Evolutionary conservation across 495 filamentous ascomycete species (phyloP).

Genomic region (Friedmanniomyces endolithicus): DNA sequence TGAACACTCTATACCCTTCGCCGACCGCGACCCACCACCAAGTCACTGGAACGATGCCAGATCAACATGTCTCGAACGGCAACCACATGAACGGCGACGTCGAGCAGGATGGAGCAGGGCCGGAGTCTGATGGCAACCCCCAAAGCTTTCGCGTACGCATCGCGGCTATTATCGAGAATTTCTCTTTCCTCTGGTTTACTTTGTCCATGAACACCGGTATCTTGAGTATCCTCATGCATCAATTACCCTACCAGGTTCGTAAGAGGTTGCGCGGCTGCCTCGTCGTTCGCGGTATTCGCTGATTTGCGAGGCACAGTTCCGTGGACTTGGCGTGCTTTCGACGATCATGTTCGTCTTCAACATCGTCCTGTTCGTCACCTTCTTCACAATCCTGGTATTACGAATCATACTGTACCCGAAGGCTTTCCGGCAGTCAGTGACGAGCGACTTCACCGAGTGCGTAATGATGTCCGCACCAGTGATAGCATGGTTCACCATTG

Average conservation of each 20-base stretch:
- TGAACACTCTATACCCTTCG: too few relatives aligned
- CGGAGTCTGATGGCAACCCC: neutral
- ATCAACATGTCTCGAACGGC: neutral
- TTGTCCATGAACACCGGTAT: constrained; percentile 16
- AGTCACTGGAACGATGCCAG: too few relatives aligned
- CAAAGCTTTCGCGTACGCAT: neutral
- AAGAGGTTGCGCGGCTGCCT: too few relatives aligned
- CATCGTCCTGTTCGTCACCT: constrained; percentile 6
- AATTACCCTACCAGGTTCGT: constrained; percentile 14
- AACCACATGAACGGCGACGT: neutral
- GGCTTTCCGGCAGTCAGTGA: neutral
- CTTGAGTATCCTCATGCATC: constrained; percentile 12
- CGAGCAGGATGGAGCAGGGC: neutral
- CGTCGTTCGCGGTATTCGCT: neutral
- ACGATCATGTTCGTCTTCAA: constrained; percentile 14
- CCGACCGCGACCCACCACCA: too few relatives aligned
- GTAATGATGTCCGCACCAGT: neutral
- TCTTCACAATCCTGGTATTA: constrained; percentile 3
- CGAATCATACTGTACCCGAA: constrained; percentile 3
- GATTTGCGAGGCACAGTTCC: neutral
- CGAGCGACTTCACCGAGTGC: neutral
- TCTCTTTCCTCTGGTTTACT: constrained; percentile 12
- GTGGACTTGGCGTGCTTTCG: constrained; percentile 9
- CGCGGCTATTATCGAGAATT: constrained; percentile 6
- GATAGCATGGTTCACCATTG: constrained; percentile 14